Evolutionary conservation across 2,329 filamentous ascomycete species (phyloP), one percentile per base, ranked within the genome.

Genomic region (Epichloe elymi): DNA sequence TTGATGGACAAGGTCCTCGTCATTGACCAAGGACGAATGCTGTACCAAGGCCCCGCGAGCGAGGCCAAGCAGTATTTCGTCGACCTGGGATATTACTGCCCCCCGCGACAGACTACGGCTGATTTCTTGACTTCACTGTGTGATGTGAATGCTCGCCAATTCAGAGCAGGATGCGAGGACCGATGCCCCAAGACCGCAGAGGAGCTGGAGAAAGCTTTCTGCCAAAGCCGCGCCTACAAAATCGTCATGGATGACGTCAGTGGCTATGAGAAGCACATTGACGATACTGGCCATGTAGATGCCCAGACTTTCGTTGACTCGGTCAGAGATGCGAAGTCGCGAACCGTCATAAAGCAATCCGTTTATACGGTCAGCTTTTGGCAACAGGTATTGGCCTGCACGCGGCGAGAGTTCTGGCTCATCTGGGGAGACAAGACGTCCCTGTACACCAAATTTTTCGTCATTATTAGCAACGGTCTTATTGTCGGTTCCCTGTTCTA

Each of bases 401-500:
- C 83, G 0, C 74, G 80, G 57, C 78, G 88, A 41, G 86, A 93
- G 65, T 82, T 88, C 53, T 89, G 86, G 83, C 75, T 93, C 6
- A 74, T 88, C 2, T 78, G 80, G 67, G 86, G 86, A 39, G 86
- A 94, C 65, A 82, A 76, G 53, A 82, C 81, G 1, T 84, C 85
- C 0, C 73, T 93, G 1, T 83, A 82, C 64, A 91, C 86, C 40
- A 93, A 91, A 57, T 75, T 85, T 53, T 85, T 88, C 66, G 88
- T 88, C 62, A 86, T 89, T 59, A 67, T 91, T 52, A 76, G 83
- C 52, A 86, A 87, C 63, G 72, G 66, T 4, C 73, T 94, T 10
- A 86, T 94, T 54, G 82, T 90, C 50, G 84, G 86, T 2, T 87
- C 83, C 2, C 72, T 93, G 17, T 93, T 93, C 67, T 87, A 88